A percentile compares a stretch with the other conserved stretches of the same genome.
phyloP scores from a whole-genome alignment of 164 flowering plant species.

The Dillenia turbinata region DNA sequence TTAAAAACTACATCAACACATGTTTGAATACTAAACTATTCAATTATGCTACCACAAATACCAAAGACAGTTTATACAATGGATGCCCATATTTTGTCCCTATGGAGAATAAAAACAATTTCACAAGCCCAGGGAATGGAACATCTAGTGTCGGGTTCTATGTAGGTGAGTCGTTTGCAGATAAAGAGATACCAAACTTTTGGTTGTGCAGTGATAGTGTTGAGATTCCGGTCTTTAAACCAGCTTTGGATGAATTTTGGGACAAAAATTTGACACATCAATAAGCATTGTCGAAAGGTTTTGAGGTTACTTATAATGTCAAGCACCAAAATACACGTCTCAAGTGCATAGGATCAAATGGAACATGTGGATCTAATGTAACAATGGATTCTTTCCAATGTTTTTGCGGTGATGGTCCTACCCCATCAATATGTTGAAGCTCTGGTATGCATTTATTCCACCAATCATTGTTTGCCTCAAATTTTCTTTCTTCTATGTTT shows the following conservation, averaged over 20 bases:
- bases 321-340: background rate
- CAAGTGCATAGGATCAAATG: constrained; percentile 6
- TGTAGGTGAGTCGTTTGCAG: background rate
- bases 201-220: background rate
- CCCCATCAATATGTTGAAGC: background rate
- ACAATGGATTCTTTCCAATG: background rate
- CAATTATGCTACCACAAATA: background rate
- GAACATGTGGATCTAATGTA: constrained; percentile 12
- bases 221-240: constrained; percentile 1
- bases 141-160: background rate
- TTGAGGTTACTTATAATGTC: constrained; percentile 5
- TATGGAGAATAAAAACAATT: background rate
- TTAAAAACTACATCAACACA: background rate
- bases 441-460: too few species aligned
- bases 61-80: background rate
- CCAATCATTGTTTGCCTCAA: too few species aligned
- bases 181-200: background rate
- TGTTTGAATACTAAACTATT: constrained; percentile 1
- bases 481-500: too few species aligned
- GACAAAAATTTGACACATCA: background rate
- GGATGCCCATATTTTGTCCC: background rate
- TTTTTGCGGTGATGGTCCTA: constrained; percentile 11
- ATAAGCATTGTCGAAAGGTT: constrained; percentile 5
- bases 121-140: background rate
- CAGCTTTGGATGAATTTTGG: background rate